These are phyloP conservation scores for Tetradesmus obliquus DNA, from an alignment of 139 green algal genomes.

Conservation along the genomic window DNA sequence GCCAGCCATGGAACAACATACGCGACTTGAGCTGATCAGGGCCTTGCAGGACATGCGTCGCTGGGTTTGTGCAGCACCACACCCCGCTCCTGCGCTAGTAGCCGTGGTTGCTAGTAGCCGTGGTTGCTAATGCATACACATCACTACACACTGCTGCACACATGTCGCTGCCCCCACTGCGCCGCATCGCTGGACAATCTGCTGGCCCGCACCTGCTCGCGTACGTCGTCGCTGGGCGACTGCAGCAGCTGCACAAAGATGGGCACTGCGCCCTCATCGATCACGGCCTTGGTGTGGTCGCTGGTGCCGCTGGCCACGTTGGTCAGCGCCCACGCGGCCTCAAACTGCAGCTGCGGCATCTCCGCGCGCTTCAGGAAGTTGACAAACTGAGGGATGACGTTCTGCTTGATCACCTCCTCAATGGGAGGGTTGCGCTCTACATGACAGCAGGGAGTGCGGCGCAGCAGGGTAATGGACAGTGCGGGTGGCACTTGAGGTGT, in stretches of 20 bases:
- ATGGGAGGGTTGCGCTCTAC: constrained; percentile 98
- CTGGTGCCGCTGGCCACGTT: constrained; percentile 98
- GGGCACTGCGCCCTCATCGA: constrained; percentile 95
- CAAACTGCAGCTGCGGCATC: constrained; percentile 81
- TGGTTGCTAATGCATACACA: no score
- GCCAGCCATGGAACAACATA: no score
- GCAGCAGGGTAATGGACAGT: neutral
- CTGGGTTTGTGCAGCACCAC: no score
- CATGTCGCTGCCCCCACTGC: neutral
- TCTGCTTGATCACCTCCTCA: constrained; percentile 97
- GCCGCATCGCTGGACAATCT: neutral
- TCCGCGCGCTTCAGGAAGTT: constrained; percentile 95
- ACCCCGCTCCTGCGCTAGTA: no score
- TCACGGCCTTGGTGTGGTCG: constrained; percentile 98
- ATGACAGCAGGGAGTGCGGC: neutral
- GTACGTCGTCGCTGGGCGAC: constrained; percentile 94
- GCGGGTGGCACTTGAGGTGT: no score
- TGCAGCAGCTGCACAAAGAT: constrained; percentile 97
- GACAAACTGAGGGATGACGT: constrained; percentile 97
- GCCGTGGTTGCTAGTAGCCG: no score
- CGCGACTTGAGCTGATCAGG: no score
- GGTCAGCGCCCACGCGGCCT: constrained; percentile 85
- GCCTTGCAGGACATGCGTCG: neutral
- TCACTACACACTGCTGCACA: neutral
- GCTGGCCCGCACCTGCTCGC: constrained; percentile 86